A percentile compares a stretch with the other conserved stretches of the same genome.
phyloP scores from a whole-genome alignment of 352 stramenopile species.

The Pythium oligandrum region DNA sequence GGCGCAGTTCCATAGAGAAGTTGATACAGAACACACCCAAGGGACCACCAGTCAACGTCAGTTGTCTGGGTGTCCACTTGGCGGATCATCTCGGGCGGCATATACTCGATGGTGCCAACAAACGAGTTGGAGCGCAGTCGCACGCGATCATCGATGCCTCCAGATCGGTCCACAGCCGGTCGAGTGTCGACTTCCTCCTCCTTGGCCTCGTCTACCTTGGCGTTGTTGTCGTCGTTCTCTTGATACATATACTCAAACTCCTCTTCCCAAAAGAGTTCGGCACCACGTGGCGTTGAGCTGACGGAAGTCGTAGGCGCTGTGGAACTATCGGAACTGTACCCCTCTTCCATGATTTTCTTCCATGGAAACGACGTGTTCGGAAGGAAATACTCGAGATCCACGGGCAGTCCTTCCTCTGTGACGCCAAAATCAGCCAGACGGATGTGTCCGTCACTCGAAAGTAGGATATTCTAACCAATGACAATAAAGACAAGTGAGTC shows the following conservation, averaged over 20 bases:
- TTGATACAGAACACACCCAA: conserved; percentile 75
- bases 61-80: conserved; percentile 19
- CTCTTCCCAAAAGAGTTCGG: too few relatives aligned
- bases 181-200: not conserved
- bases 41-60: conserved; percentile 73
- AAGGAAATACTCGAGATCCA: conserved; percentile 4
- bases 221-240: not conserved
- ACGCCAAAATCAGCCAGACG: conserved; percentile 25
- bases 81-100: conserved; percentile 81
- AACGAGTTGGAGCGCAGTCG: conserved; percentile 76
- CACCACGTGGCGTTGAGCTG: too few relatives aligned
- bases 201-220: not conserved
- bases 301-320: too few relatives aligned
- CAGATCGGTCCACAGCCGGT: not conserved
- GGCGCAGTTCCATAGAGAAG: conserved; percentile 62
- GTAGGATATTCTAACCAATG: conserved; percentile 15
- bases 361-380: not conserved
- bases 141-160: conserved; percentile 68
- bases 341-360: too few relatives aligned
- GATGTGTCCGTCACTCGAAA: conserved; percentile 22
- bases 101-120: conserved; percentile 76
- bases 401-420: conserved; percentile 13
- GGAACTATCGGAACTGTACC: too few relatives aligned
- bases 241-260: too few relatives aligned
- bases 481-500: not conserved